A percentile compares a stretch with the other conserved stretches of the same genome.
These are phyloP conservation scores for Trametes polyzona DNA, from an alignment of 1,284 basidiomycete genomes.

Conservation along the genomic window DNA sequence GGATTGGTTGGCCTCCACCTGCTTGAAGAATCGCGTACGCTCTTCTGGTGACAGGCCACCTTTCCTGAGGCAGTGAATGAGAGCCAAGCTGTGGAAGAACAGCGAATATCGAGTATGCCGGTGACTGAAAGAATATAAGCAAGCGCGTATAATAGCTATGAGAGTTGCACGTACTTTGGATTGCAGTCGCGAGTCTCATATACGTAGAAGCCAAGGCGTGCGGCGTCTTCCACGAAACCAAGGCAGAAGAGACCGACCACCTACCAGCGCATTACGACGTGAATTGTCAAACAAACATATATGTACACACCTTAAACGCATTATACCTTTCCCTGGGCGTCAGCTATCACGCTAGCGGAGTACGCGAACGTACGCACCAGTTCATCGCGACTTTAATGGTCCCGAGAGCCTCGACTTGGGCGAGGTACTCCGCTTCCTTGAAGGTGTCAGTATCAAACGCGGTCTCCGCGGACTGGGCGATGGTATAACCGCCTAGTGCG, in stretches of 20 bases:
- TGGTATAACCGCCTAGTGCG: slow-evolving; percentile 62
- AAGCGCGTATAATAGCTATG: neutral
- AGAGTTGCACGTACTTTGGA: slow-evolving; percentile 53
- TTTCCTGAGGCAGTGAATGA: slow-evolving; percentile 59
- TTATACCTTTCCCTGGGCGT: slow-evolving; percentile 54
- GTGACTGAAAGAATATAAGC: slow-evolving; percentile 46
- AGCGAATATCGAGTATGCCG: slow-evolving; percentile 66
- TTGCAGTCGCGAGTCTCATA: slow-evolving; percentile 60
- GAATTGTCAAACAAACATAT: no score
- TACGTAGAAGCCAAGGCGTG: slow-evolving; percentile 60
- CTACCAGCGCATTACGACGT: slow-evolving; percentile 33
- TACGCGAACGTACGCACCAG: slow-evolving; percentile 46
- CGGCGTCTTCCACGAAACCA: slow-evolving; percentile 60
- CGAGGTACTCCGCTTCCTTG: slow-evolving; percentile 57
- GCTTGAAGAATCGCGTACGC: slow-evolving; percentile 50
- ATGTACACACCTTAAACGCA: slow-evolving; percentile 58
- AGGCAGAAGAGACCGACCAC: slow-evolving; percentile 64
- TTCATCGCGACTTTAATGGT: slow-evolving; percentile 57
- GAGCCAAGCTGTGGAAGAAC: slow-evolving; percentile 68
- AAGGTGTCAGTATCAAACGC: slow-evolving; percentile 65
- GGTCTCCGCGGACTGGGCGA: slow-evolving; percentile 48
- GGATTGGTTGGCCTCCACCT: slow-evolving; percentile 60
- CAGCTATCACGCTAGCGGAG: slow-evolving; percentile 4
- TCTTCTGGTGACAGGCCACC: slow-evolving; percentile 43
- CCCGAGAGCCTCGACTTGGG: slow-evolving; percentile 46